A percentile compares a stretch with the other conserved stretches of the same genome.
Conservation (phyloP, 345 rosid genomes). For the Turritis glabra region DNA sequence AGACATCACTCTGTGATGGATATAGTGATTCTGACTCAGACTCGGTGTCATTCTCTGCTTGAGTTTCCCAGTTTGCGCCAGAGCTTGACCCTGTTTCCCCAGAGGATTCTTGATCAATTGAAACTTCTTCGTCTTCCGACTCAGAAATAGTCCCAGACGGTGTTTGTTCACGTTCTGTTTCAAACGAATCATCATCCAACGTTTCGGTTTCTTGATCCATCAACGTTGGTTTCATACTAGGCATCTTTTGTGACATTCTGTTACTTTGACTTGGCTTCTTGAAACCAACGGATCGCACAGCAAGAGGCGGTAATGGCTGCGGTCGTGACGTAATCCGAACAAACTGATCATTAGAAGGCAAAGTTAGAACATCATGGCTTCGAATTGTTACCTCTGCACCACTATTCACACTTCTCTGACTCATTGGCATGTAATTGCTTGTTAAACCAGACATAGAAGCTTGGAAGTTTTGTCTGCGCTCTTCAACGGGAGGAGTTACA, state of each 20-base stretch:
- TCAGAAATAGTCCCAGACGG: constrained; percentile 22
- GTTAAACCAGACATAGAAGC: constrained; percentile 15
- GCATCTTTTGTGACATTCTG: constrained; percentile 23
- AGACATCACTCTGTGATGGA: constrained; percentile 17
- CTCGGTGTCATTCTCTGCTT: constrained; percentile 34
- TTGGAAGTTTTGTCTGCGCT: constrained; percentile 20
- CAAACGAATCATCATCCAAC: constrained; percentile 3
- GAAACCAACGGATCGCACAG: constrained; percentile 19
- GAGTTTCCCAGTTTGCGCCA: constrained; percentile 39
- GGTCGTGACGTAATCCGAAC: constrained; percentile 13
- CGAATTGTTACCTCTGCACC: neutral
- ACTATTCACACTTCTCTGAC: constrained; percentile 2
- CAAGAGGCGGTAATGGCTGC: constrained; percentile 14
- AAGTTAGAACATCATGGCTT: constrained; percentile 4
- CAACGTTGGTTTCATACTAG: constrained; percentile 33
- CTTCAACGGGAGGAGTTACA: neutral
- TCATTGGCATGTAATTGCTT: neutral
- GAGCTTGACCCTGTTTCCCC: neutral
- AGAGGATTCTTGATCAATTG: constrained; percentile 21
- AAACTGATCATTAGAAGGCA: constrained; percentile 13
- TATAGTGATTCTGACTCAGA: constrained; percentile 28
- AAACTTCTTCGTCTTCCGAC: constrained; percentile 30
- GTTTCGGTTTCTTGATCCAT: constrained; percentile 25
- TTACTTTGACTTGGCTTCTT: constrained; percentile 16
- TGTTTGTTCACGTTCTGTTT: neutral